phyloP scores from a whole-genome alignment of 352 stramenopile genomes.

The Globisporangium spiculum region DNA sequence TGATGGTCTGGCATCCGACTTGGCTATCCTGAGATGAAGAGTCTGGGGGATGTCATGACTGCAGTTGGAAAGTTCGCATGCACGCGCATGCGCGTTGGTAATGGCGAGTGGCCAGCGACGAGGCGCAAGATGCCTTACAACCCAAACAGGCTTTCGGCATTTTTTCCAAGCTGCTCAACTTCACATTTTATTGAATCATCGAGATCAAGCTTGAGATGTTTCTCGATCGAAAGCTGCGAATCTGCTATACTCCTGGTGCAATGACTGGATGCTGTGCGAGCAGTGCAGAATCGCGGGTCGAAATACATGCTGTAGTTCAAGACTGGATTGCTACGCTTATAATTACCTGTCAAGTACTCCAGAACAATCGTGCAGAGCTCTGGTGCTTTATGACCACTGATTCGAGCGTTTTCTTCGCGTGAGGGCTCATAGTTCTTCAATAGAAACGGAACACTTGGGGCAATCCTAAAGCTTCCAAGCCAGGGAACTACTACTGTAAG shows the following conservation, averaged over 20 bases:
- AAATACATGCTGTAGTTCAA: not conserved
- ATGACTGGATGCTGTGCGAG: not conserved
- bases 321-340: not conserved
- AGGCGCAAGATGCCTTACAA: not conserved
- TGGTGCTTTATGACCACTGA: too few relatives aligned
- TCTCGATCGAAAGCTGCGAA: not conserved
- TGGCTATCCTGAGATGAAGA: not conserved
- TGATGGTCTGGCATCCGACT: not conserved
- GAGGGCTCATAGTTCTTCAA: too few relatives aligned
- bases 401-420: too few relatives aligned
- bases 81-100: not conserved
- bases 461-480: not conserved
- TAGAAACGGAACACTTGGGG: too few relatives aligned
- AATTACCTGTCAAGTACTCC: too few relatives aligned
- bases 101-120: not conserved
- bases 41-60: not conserved
- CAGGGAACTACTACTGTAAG: not conserved
- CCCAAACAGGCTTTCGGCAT: not conserved
- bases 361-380: too few relatives aligned
- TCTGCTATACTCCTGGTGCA: not conserved
- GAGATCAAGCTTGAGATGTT: not conserved
- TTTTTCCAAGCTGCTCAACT: not conserved
- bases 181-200: not conserved
- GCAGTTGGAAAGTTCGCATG: not conserved
- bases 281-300: not conserved